phyloP scores from a whole-genome alignment of 2,329 filamentous ascomycete genomes.

The Colletotrichum falcatum region DNA sequence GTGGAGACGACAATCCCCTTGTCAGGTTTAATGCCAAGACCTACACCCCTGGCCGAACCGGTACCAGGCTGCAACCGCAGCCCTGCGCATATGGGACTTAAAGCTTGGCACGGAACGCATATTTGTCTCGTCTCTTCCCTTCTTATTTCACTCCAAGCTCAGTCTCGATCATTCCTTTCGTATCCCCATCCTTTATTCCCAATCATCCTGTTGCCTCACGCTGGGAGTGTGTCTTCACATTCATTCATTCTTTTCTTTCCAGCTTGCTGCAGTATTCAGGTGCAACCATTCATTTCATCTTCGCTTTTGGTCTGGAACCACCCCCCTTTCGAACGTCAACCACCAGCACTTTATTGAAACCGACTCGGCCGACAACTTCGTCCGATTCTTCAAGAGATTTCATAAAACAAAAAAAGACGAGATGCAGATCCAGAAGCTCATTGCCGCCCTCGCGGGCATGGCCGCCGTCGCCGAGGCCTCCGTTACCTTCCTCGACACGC shows the following conservation, averaged over 20 bases:
- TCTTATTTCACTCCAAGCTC: conserved; percentile 26
- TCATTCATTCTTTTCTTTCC: conserved; percentile 56
- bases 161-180: conserved; percentile 47
- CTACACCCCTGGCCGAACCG: conserved; percentile 38
- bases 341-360: conserved; percentile 40
- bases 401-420: conserved; percentile 49
- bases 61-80: conserved; percentile 45
- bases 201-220: conserved; percentile 51
- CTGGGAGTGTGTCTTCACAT: conserved; percentile 65
- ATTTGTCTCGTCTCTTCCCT: conserved; percentile 49
- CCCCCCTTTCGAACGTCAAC: conserved; percentile 44
- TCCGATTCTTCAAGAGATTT: conserved; percentile 7
- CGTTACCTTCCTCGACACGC: conserved; percentile 53
- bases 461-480: conserved; percentile 59
- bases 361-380: conserved; percentile 41
- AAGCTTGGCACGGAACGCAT: conserved; percentile 54
- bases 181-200: conserved; percentile 43
- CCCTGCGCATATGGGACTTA: conserved; percentile 52
- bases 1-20: conserved; percentile 50
- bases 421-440: conserved; percentile 65
- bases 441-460: conserved; percentile 61
- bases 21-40: conserved; percentile 1
- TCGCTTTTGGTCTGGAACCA: conserved; percentile 64
- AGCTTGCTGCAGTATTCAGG: conserved; percentile 48
- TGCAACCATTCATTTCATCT: conserved; percentile 59